phyloP scores from a whole-genome alignment of 768 basidiomycete genomes.

The Hygrocybe coccinea region DNA sequence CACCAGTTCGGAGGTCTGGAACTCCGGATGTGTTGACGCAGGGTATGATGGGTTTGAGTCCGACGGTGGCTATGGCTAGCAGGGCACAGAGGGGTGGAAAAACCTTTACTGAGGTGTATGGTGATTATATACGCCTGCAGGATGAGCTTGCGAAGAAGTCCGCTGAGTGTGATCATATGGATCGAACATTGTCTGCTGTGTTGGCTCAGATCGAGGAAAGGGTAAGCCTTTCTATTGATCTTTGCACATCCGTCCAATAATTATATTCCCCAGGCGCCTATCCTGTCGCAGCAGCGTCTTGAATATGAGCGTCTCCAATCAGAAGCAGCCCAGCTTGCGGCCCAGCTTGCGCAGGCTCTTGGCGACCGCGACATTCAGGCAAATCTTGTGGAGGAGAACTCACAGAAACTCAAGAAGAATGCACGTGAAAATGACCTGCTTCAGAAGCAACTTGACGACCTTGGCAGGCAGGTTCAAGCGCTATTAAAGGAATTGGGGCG shows the following conservation, averaged over 20 bases:
- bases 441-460: slow-evolving; percentile 72
- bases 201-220: slow-evolving; percentile 88
- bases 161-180: slow-evolving; percentile 81
- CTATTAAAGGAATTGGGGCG: slow-evolving; percentile 76
- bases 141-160: slow-evolving; percentile 75
- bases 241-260: not conserved
- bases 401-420: slow-evolving; percentile 57
- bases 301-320: slow-evolving; percentile 83
- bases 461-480: slow-evolving; percentile 77
- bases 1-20: slow-evolving; percentile 42
- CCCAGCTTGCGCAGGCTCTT: slow-evolving; percentile 71
- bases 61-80: slow-evolving; percentile 83
- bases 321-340: slow-evolving; percentile 75
- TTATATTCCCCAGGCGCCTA: slow-evolving; percentile 60
- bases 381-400: slow-evolving; percentile 49
- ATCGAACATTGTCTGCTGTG: slow-evolving; percentile 71
- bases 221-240: slow-evolving; percentile 40
- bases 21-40: slow-evolving; percentile 43
- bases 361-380: slow-evolving; percentile 68
- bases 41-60: slow-evolving; percentile 68
- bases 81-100: slow-evolving; percentile 76
- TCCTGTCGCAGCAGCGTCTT: slow-evolving; percentile 80
- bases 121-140: slow-evolving; percentile 82
- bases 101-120: slow-evolving; percentile 92
- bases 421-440: slow-evolving; percentile 62